Base-by-base conservation (phyloP, 169 alveolate species). In the Eimeria falciformis region DNA sequence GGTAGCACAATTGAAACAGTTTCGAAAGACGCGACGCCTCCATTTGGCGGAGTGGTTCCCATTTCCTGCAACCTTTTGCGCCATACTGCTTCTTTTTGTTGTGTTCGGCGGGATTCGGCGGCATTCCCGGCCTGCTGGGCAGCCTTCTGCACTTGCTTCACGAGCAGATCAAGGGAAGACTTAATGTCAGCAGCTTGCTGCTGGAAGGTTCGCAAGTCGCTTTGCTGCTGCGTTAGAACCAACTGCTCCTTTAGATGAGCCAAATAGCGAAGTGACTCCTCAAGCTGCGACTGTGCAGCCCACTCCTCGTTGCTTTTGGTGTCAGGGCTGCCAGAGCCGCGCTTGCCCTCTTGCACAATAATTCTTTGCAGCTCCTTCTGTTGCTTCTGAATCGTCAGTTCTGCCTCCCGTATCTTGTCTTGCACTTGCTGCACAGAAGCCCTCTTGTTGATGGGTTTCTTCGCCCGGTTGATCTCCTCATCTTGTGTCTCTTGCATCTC, bases 361-460 rank as follows among this genome's bases (percentile, higher is more conserved):
- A 27, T 43, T 47, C 73, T 37, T 71, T 89, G 93, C 46, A 58
- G 88, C 75, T 89, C 93, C 71, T 75, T 75, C 58, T 66, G 79
- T 75, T 77, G 93, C 43, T 89, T 53, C 90, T 82, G 82, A 33
- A 89, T 75, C 33, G 85, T 82, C 75, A 43, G 45, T 84, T 89
- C 93, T n/a, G 85, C 90, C 58, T 89, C 93, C 68, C 62, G 75
- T n/a, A 89, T 56, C 73, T 77, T 82, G 62, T 89, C 90, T 82
- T 89, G 93, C 93, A 89, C 71, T 83, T 89, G 93, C 93, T 75
- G 90, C 43, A 89, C 93, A 18, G 90, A 62, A 45, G 73, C 47
- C 27, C 93, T 89, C 84, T 89, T 89, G 88, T 68, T 75, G 69
- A 89, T 68, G 50, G 93, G 93, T 53, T 77, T 89, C 83, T 77